A percentile compares a stretch with the other conserved stretches of the same genome.
Evolutionary conservation across 352 stramenopile genomes (phyloP).

Genomic region (Phytophthora sp.): DNA sequence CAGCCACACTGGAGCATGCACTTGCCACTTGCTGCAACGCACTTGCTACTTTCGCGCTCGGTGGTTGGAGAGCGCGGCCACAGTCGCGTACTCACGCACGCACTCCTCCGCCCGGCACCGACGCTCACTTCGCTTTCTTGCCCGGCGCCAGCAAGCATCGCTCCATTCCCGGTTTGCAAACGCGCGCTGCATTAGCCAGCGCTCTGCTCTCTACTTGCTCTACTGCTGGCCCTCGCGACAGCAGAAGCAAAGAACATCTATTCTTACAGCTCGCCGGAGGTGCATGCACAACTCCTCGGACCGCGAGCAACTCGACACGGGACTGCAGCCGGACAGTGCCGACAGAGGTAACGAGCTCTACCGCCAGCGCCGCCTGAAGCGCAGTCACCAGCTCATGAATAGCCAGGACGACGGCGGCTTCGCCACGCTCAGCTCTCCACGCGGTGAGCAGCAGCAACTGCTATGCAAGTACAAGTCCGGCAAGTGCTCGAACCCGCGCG

Average conservation of each 20-base stretch:
- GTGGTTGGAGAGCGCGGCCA: slow-evolving; percentile 38
- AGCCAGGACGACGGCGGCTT: slow-evolving; percentile 38
- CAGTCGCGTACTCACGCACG: slow-evolving; percentile 19
- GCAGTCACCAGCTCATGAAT: slow-evolving; percentile 42
- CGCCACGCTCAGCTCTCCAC: slow-evolving; percentile 48
- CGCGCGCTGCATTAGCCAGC: slow-evolving; percentile 9
- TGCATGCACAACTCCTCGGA: slow-evolving; percentile 43
- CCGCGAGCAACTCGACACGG: slow-evolving; percentile 38
- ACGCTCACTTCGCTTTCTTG: slow-evolving; percentile 41
- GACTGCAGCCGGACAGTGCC: slow-evolving; percentile 36
- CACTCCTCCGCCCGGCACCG: slow-evolving; percentile 5
- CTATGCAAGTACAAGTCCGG: slow-evolving; percentile 90
- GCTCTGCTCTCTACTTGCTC: slow-evolving; percentile 18
- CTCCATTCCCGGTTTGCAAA: slow-evolving; percentile 15
- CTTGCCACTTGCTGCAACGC: slow-evolving; percentile 50
- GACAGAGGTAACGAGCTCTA: slow-evolving; percentile 41
- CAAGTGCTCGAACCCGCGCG: slow-evolving; percentile 84
- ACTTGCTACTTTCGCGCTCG: slow-evolving; percentile 43
- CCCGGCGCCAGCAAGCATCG: slow-evolving; percentile 29
- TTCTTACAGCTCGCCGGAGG: slow-evolving; percentile 3
- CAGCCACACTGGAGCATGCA: slow-evolving; percentile 34
- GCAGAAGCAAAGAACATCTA: no score
- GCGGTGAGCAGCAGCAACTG: slow-evolving; percentile 47
- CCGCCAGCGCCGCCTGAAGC: slow-evolving; percentile 39
- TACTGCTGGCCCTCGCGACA: slow-evolving; percentile 6